phyloP scores from a whole-genome alignment of 495 filamentous ascomycete species.

The Recurvomyces mirabilis region DNA sequence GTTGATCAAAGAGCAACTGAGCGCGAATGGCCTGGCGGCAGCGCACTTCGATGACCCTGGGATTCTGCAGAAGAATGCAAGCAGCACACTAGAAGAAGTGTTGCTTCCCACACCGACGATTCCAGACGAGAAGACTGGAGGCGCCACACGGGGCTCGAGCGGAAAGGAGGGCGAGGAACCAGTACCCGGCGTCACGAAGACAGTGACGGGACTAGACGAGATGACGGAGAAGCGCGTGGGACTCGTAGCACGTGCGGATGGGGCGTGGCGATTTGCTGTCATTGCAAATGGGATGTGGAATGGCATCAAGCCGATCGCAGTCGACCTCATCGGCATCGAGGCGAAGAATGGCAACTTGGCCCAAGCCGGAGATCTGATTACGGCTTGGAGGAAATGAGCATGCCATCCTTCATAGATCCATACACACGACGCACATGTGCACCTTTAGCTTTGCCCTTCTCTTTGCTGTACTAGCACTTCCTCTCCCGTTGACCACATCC shows the following conservation, averaged over 20 bases:
- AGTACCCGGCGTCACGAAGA: background rate
- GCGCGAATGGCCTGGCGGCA: background rate
- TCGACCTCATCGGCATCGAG: background rate
- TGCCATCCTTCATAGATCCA: no score
- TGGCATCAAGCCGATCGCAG: background rate
- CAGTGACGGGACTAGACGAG: background rate
- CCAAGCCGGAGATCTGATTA: background rate
- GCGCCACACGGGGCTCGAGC: background rate
- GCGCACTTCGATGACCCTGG: conserved; percentile 1
- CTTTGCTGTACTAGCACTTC: no score
- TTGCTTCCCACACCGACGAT: no score
- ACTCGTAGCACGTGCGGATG: conserved; percentile 1
- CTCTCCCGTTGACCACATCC: no score
- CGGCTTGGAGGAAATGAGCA: conserved; percentile 1
- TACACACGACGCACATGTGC: no score
- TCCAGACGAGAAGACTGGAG: no score
- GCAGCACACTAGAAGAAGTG: no score
- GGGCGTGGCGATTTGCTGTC: conserved; percentile 1
- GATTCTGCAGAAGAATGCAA: conserved; percentile 1
- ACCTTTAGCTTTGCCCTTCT: no score
- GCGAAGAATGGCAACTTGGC: background rate
- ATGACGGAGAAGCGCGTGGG: conserved; percentile 1
- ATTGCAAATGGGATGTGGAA: conserved; percentile 1
- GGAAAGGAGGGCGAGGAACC: background rate
- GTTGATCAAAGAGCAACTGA: background rate